Base-by-base conservation (phyloP, 805 yeast genomes). In the Yarrowia sp. region DNA sequence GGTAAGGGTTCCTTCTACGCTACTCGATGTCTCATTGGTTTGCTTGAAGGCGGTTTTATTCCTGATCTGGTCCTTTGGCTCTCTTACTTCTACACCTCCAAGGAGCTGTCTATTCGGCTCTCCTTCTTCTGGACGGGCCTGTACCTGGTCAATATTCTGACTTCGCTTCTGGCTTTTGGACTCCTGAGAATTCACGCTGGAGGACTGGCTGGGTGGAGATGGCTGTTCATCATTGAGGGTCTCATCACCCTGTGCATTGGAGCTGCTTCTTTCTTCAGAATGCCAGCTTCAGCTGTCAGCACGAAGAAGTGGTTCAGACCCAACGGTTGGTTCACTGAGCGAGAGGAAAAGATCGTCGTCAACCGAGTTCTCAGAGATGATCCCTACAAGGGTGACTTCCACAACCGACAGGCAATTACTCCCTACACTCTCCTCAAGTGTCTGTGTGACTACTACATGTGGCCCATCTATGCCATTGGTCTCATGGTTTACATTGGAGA, bases 1-100 rank as follows among this genome's bases (percentile, higher is more conserved):
- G 72, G 72, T 41, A 76, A 71, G 62, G 67, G 76, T 1, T 77
- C 81, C 0, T 84, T 82, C 64, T 76, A 72, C 63, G 75, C 74
- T 10, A 77, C 83, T 6, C 74, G 88, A 63, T 80, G 80, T 0
- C 72, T 83, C 5, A 68, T 84, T 36, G 90, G 87, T 2, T 67
- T 79, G 4, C 71, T 82, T 18, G 85, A 86, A 69, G 90, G 90
- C 63, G 90, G 90, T 0, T 85, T 85, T 63, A 84, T 87, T 61
- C 85, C 87, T 35, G 90, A 85, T 65, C 72, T 81, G 33, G 78
- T 82, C 62, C 72, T 85, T 56, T 86, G 86, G 83, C 73, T 86
- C 71, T 80, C 86, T 1, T 86, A 84, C 71, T 86, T 85, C 72
- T 87, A 81, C 73, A 86, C 83, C 9, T 69, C 81, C 24, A 70